These are phyloP conservation scores for Penicillium sumatraense DNA, from an alignment of 2,329 filamentous ascomycete species.

Conservation along the genomic window DNA sequence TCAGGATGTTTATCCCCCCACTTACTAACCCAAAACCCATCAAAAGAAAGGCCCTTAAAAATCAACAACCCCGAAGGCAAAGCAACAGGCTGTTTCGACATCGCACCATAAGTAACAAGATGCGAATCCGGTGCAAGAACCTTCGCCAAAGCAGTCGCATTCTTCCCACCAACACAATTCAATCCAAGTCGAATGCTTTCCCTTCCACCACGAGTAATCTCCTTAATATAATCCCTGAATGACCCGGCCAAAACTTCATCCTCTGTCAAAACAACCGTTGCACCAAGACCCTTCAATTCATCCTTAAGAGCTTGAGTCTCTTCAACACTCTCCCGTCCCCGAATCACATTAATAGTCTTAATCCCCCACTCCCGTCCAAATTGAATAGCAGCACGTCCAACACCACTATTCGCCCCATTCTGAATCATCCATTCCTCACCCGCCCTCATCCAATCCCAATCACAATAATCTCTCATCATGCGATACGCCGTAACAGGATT, in stretches of 20 bases:
- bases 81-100: slow-evolving; percentile 84
- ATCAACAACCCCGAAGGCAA: slow-evolving; percentile 86
- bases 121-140: slow-evolving; percentile 70
- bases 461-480: slow-evolving; percentile 81
- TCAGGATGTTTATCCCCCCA: slow-evolving; percentile 79
- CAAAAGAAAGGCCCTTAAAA: slow-evolving; percentile 87
- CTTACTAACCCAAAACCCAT: slow-evolving; percentile 92
- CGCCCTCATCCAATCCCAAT: slow-evolving; percentile 53
- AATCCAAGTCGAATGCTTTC: slow-evolving; percentile 77
- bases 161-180: slow-evolving; percentile 93
- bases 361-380: slow-evolving; percentile 84
- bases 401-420: slow-evolving; percentile 93
- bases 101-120: slow-evolving; percentile 93
- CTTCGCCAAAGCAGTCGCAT: slow-evolving; percentile 77
- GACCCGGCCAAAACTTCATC: slow-evolving; percentile 55
- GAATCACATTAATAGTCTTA: slow-evolving; percentile 86
- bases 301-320: slow-evolving; percentile 68
- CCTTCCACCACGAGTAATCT: slow-evolving; percentile 73
- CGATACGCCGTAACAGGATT: slow-evolving; percentile 95
- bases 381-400: slow-evolving; percentile 90
- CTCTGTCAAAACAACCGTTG: slow-evolving; percentile 67
- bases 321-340: slow-evolving; percentile 68
- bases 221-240: slow-evolving; percentile 58
- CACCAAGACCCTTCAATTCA: slow-evolving; percentile 65
- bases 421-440: slow-evolving; percentile 95